phyloP scores from a whole-genome alignment of 768 basidiomycete species.

The Mycena belliarum region DNA sequence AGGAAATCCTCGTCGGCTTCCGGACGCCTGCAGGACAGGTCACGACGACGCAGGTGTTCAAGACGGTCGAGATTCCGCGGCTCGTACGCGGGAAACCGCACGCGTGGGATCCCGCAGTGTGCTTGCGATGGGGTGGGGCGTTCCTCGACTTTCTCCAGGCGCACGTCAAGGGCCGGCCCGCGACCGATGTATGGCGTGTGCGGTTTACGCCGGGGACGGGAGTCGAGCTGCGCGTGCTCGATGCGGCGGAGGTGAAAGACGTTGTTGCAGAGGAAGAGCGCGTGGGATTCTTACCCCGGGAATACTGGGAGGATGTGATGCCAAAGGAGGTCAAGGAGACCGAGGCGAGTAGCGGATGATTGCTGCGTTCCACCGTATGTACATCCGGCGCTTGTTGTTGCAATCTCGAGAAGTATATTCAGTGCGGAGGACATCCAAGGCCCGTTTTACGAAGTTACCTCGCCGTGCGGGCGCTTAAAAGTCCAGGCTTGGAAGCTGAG shows the following conservation, averaged over 20 bases:
- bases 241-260: constrained; percentile 39
- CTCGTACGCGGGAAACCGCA: constrained; percentile 71
- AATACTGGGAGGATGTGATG: constrained; percentile 58
- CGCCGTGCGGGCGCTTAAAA: no score
- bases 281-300: constrained; percentile 76
- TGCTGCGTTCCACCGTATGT: no score
- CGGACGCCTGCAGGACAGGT: constrained; percentile 75
- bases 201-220: constrained; percentile 62
- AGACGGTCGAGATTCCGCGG: constrained; percentile 79
- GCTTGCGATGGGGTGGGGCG: constrained; percentile 70
- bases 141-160: constrained; percentile 55
- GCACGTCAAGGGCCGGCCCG: background rate
- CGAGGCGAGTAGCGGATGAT: no score
- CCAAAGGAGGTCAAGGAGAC: no score
- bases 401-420: no score
- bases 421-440: no score
- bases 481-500: no score
- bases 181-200: constrained; percentile 64
- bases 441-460: no score
- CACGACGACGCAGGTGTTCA: constrained; percentile 66
- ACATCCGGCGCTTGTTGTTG: no score
- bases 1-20: constrained; percentile 89
- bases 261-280: constrained; percentile 61
- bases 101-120: constrained; percentile 76
- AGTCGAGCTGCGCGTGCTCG: constrained; percentile 37